A percentile compares a stretch with the other conserved stretches of the same genome.
These are phyloP conservation scores for Leishmania major DNA, from an alignment of 208 protist genomes.

Conservation along the genomic window DNA sequence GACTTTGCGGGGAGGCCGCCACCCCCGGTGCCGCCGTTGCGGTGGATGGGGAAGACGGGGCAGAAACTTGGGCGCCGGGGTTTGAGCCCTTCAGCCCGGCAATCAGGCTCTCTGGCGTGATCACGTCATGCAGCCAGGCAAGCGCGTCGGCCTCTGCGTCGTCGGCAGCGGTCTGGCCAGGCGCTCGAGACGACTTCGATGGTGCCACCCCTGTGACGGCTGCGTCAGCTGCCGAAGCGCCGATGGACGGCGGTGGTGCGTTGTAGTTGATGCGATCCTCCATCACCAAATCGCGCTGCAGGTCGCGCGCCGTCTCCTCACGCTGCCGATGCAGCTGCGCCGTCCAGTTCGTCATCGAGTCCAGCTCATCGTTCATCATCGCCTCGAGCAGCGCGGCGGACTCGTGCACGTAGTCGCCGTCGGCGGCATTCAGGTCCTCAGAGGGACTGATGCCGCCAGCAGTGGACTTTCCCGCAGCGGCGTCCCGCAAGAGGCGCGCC, in stretches of 20 bases:
- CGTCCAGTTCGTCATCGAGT: slow-evolving; percentile 28
- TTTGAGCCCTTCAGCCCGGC: slow-evolving; percentile 14
- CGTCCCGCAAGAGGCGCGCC: slow-evolving; percentile 37
- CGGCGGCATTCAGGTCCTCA: slow-evolving; percentile 33
- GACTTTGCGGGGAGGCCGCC: not conserved
- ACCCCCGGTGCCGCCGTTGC: not conserved
- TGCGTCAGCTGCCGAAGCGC: not conserved
- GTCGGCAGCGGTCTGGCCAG: slow-evolving; percentile 11
- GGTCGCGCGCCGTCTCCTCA: slow-evolving; percentile 33
- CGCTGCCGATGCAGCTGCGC: slow-evolving; percentile 24
- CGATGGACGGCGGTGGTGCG: slow-evolving; percentile 16
- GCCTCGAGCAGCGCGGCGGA: slow-evolving; percentile 77
- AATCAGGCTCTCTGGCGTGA: slow-evolving; percentile 55
- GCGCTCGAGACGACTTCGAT: not conserved
- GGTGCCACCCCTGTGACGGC: not conserved
- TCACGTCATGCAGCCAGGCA: slow-evolving; percentile 85
- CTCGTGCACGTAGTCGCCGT: slow-evolving; percentile 64
- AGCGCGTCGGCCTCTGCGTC: slow-evolving; percentile 60
- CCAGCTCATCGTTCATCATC: slow-evolving; percentile 66
- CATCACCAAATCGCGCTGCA: slow-evolving; percentile 49
- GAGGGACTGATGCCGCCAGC: not conserved
- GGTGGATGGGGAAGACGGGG: not conserved
- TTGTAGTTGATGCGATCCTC: slow-evolving; percentile 71
- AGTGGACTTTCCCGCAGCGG: not conserved
- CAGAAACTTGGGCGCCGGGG: slow-evolving; percentile 4